Base-by-base conservation (phyloP, 192 early-diverging fungal species). In the Backusella mclennaniae region DNA sequence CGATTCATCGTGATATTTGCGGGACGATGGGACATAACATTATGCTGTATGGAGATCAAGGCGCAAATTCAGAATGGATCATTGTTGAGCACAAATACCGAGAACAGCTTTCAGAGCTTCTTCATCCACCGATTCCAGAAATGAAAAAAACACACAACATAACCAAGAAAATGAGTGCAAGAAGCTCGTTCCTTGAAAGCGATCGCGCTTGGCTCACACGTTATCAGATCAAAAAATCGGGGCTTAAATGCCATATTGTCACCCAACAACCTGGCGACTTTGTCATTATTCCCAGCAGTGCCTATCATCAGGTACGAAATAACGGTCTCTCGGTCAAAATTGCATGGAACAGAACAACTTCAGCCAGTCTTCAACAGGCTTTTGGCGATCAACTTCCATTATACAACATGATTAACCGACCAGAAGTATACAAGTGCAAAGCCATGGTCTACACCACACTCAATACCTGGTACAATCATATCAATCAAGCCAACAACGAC, bases 1-100 rank as follows among this genome's bases (percentile, higher is more conserved):
- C 73, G 8, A n/a, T 76, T 3, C 75, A 81, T 69, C 12, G 66
- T 2, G 80, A 83, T 26, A 77, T 83, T 17, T 80, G 76, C 29
- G 79, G 66, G 15, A 73, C 82, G 14, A 74, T 83, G 69, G 82
- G 82, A 21, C 82, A 83, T 44, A 83, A 83, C 29, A 35, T 83
- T 6, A 83, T 83, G 82, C 29, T 63, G 19, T 66, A 46, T 31
- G 76, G 68, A 7, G 73, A 69, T 42, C 19, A 46, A 21, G 76
- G 63, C 29, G 79, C 70, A 6, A 72, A 41, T 17, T 35, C 75
- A 19, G 69, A 80, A 38, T 79, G 78, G 78, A 26, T 75, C 33
- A 41, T 79, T 23, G 35, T 75, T 7, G 67, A 69, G n/a, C 14
- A 76, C 23, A 29, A 66, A 3, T 67, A 69, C n/a, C 15, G 68